Evolutionary conservation across 768 basidiomycete genomes (phyloP).

Genomic region (Ramaria rubella): DNA sequence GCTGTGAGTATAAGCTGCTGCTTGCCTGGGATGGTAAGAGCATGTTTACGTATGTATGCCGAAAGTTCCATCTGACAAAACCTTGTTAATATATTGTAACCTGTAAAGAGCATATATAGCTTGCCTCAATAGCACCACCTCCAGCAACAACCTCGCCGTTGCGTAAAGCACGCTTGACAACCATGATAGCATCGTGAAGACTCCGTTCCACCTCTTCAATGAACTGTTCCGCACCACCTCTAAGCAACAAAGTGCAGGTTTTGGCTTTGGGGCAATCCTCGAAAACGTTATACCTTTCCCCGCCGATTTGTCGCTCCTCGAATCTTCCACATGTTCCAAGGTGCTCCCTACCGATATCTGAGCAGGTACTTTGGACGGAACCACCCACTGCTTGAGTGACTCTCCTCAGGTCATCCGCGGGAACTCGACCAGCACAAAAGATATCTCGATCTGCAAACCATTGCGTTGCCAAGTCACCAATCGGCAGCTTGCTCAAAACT

Average conservation of each 20-base stretch:
- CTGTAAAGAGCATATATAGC: slow-evolving; percentile 10
- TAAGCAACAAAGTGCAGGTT: slow-evolving; percentile 89
- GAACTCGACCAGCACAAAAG: slow-evolving; percentile 96
- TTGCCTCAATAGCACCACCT: slow-evolving; percentile 93
- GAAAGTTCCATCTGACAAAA: slow-evolving; percentile 85
- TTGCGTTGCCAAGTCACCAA: slow-evolving; percentile 97
- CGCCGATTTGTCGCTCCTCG: slow-evolving; percentile 93
- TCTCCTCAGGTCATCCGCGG: slow-evolving; percentile 81
- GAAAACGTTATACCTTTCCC: slow-evolving; percentile 94
- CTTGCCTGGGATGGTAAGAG: slow-evolving; percentile 91
- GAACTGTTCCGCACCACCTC: slow-evolving; percentile 98
- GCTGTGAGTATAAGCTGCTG: slow-evolving; percentile 90
- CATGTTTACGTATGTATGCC: slow-evolving; percentile 85
- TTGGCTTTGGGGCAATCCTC: slow-evolving; percentile 89
- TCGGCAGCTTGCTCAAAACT: slow-evolving; percentile 95
- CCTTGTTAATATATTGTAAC: neutral
- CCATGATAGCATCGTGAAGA: slow-evolving; percentile 98
- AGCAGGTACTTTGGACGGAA: slow-evolving; percentile 89
- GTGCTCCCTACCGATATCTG: slow-evolving; percentile 84
- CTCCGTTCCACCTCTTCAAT: slow-evolving; percentile 97
- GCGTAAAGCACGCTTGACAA: slow-evolving; percentile 95
- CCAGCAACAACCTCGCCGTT: slow-evolving; percentile 97
- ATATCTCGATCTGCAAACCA: slow-evolving; percentile 99
- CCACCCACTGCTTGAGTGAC: slow-evolving; percentile 97
- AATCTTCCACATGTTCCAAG: slow-evolving; percentile 91